A percentile compares a stretch with the other conserved stretches of the same genome.
phyloP scores from a whole-genome alignment of 2,329 filamentous ascomycete species.

The Aspergillus ruber region DNA sequence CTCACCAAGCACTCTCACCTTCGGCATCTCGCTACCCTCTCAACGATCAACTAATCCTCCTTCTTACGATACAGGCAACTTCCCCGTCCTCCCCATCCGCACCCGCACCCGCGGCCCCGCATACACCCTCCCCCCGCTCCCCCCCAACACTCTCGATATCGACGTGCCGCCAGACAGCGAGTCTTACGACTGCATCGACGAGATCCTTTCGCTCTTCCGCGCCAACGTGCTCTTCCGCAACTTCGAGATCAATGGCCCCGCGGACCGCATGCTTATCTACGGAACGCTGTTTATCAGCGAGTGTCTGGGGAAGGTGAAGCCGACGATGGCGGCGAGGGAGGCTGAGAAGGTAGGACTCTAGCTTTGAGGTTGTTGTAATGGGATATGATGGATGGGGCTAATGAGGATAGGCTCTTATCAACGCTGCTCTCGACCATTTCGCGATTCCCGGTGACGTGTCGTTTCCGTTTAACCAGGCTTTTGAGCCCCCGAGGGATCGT shows the following conservation, averaged over 20 bases:
- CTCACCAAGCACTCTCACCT: slow-evolving; percentile 18
- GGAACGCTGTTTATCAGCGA: slow-evolving; percentile 93
- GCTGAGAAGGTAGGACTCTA: slow-evolving; percentile 53
- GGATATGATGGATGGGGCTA: background rate
- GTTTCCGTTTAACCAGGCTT: slow-evolving; percentile 94
- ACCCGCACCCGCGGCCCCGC: slow-evolving; percentile 94
- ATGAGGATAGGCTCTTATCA: slow-evolving; percentile 66
- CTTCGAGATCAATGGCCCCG: slow-evolving; percentile 96
- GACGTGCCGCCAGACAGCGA: slow-evolving; percentile 73
- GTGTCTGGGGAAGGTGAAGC: slow-evolving; percentile 80
- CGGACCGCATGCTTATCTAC: slow-evolving; percentile 91
- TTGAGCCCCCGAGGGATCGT: slow-evolving; percentile 78
- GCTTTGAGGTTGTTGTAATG: background rate
- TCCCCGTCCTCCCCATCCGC: slow-evolving; percentile 87
- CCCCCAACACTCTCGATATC: slow-evolving; percentile 47
- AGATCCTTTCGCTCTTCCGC: slow-evolving; percentile 85
- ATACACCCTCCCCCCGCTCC: slow-evolving; percentile 67
- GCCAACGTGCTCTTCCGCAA: slow-evolving; percentile 99
- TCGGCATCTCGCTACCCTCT: slow-evolving; percentile 1
- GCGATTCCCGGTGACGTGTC: slow-evolving; percentile 86
- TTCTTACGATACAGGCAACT: slow-evolving; percentile 59
- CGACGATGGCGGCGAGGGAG: slow-evolving; percentile 58
- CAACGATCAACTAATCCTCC: background rate
- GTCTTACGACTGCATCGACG: slow-evolving; percentile 93
- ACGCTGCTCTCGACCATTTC: slow-evolving; percentile 90